Base-by-base conservation (phyloP, 495 filamentous ascomycete genomes). In the Parathielavia appendiculata region DNA sequence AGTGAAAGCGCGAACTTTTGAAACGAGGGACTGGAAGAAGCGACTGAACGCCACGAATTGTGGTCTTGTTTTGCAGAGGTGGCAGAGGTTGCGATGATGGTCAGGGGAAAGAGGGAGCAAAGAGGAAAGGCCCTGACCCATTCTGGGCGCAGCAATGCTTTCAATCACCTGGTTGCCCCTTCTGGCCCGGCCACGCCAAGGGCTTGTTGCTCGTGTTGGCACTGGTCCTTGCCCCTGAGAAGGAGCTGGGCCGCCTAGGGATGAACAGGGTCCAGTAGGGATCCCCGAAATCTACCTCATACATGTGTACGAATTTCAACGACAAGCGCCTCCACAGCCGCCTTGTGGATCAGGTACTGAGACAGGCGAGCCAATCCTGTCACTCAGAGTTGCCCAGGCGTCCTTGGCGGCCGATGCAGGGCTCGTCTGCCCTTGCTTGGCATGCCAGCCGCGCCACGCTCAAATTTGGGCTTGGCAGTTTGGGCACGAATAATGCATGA, bases 21-120 rank as follows among this genome's bases (percentile, higher is more conserved):
- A 39, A 60, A 61, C 58, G 58, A 61, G 53, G 57, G 59, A 61
- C 53, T 53, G 22, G 45, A 56, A 57, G 38, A 48, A 57, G 54
- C 59, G 54, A 45, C 47, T n/a, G 59, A 47, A 61, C 14, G 55
- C 59, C 47, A 56, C 54, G 50, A 50, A 50, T 34, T 5, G 45
- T 16, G 54, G 59, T 40, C 41, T 48, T 23, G 47, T 17, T 17
- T 14, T 51, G 17, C 45, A 44, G 43, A n/a, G 14, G 46, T 43
- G 26, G 6, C 49, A 48, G 20, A 11, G 20, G 39, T 48, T 56
- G 58, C 17, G 52, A n/a, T 54, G 58, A 30, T 35, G 46, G 41
- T 53, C 45, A 45, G 22, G 54, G 40, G 41, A 48, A 57, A 47
- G 40, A 51, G 30, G 45, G 38, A 46, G 48, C 32, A 22, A 35